phyloP scores from a whole-genome alignment of 1,284 basidiomycete genomes.

The Anthracocystis walkeri region DNA sequence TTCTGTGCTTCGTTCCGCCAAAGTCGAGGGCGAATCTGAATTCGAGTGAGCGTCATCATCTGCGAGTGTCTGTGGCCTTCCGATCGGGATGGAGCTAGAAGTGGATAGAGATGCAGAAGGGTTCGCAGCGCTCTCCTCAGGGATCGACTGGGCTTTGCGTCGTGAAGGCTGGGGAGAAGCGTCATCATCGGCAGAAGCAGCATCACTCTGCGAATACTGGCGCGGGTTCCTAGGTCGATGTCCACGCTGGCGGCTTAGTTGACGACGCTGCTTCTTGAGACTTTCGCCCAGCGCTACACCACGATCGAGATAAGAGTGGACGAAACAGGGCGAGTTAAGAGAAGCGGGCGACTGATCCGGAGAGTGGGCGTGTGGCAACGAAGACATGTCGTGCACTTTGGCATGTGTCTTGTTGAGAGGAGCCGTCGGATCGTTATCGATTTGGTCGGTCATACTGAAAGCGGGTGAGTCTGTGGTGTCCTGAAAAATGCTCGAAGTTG shows the following conservation, averaged over 20 bases:
- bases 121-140: constrained; percentile 1
- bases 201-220: constrained; percentile 28
- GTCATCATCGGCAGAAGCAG: constrained; percentile 32
- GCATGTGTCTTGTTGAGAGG: constrained; percentile 45
- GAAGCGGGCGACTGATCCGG: constrained; percentile 21
- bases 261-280: constrained; percentile 48
- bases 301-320: constrained; percentile 58
- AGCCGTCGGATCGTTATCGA: neutral
- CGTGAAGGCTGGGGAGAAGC: constrained; percentile 9
- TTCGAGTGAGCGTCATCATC: constrained; percentile 21
- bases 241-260: constrained; percentile 30
- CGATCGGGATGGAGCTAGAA: constrained; percentile 3
- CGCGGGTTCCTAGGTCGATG: constrained; percentile 13
- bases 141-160: constrained; percentile 1
- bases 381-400: constrained; percentile 48
- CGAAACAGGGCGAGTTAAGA: constrained; percentile 56
- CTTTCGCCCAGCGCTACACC: constrained; percentile 49
- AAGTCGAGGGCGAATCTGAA: constrained; percentile 25
- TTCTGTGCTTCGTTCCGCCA: constrained; percentile 6
- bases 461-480: constrained; percentile 28
- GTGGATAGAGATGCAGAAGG: neutral
- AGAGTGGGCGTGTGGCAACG: constrained; percentile 27
- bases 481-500: constrained; percentile 18
- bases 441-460: constrained; percentile 15
- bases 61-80: neutral